Percentiles rank a stretch among this genome's conserved stretches.
These are phyloP conservation scores for Agaricus subrufescens DNA, from an alignment of 768 basidiomycete genomes.

Conservation along the genomic window DNA sequence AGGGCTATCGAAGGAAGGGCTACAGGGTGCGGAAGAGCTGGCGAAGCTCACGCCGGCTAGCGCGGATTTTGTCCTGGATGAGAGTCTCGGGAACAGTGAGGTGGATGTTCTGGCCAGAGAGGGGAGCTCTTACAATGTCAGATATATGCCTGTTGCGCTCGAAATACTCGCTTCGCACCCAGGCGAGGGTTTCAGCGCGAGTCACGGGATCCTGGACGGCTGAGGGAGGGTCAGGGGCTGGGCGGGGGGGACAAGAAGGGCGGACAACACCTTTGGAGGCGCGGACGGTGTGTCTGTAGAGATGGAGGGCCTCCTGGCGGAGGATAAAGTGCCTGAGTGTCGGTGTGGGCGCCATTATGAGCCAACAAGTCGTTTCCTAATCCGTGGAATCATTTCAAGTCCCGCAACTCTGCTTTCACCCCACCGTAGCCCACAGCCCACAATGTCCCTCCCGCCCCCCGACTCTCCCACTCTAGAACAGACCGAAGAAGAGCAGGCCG, in stretches of 20 bases:
- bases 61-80: constrained; percentile 58
- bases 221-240: constrained; percentile 20
- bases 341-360: constrained; percentile 21
- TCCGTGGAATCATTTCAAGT: constrained; percentile 31
- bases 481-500: constrained; percentile 11
- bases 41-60: constrained; percentile 55
- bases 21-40: constrained; percentile 40
- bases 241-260: constrained; percentile 13
- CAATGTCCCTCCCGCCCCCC: constrained; percentile 18
- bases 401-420: constrained; percentile 24
- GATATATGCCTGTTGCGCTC: constrained; percentile 54
- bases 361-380: constrained; percentile 12
- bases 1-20: neutral
- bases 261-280: constrained; percentile 51
- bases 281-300: constrained; percentile 68
- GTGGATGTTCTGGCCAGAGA: neutral
- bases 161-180: constrained; percentile 66
- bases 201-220: constrained; percentile 59
- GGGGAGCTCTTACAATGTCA: constrained; percentile 44
- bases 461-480: constrained; percentile 9
- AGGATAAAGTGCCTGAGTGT: constrained; percentile 77
- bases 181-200: constrained; percentile 61
- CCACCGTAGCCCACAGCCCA: constrained; percentile 10
- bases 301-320: constrained; percentile 49
- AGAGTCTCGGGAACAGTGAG: constrained; percentile 31